A percentile compares a stretch with the other conserved stretches of the same genome.
Evolutionary conservation across 495 filamentous ascomycete species (phyloP).

Genomic region (Penicillium coffeae): DNA sequence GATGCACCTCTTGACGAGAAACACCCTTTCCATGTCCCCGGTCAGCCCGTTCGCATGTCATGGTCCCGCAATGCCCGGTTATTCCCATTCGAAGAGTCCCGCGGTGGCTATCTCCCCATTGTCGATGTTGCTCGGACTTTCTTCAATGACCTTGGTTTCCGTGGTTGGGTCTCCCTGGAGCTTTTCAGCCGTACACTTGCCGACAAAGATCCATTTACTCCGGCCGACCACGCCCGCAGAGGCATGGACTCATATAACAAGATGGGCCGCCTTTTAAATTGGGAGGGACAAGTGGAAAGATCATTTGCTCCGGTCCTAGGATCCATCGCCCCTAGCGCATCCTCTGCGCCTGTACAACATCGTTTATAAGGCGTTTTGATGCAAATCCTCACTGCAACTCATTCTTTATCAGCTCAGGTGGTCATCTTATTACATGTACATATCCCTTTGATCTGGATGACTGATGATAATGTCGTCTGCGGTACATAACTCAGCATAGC

Average conservation of each 20-base stretch:
- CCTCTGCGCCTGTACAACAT: constrained; percentile 24
- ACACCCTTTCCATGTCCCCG: constrained; percentile 60
- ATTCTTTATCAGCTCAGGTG: no score
- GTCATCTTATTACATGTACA: no score
- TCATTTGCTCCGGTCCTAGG: background rate
- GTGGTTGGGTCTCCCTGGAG: constrained; percentile 78
- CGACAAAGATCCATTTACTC: constrained; percentile 50
- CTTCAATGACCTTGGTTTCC: constrained; percentile 63
- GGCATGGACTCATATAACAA: constrained; percentile 62
- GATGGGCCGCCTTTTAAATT: constrained; percentile 34
- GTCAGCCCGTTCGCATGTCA: constrained; percentile 68
- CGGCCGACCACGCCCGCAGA: constrained; percentile 59
- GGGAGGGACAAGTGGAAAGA: constrained; percentile 16
- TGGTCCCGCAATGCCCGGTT: constrained; percentile 77
- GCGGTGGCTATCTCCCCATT: constrained; percentile 69
- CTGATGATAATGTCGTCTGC: background rate
- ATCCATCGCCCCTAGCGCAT: no score
- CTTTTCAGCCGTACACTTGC: constrained; percentile 67
- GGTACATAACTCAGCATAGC: background rate
- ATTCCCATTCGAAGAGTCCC: constrained; percentile 68
- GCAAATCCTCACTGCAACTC: background rate
- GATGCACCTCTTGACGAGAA: constrained; percentile 52
- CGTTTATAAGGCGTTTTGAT: constrained; percentile 15
- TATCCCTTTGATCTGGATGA: background rate
- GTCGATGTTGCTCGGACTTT: constrained; percentile 55